Conservation (phyloP, 2,329 filamentous ascomycete species). For the Claviceps sp. region DNA sequence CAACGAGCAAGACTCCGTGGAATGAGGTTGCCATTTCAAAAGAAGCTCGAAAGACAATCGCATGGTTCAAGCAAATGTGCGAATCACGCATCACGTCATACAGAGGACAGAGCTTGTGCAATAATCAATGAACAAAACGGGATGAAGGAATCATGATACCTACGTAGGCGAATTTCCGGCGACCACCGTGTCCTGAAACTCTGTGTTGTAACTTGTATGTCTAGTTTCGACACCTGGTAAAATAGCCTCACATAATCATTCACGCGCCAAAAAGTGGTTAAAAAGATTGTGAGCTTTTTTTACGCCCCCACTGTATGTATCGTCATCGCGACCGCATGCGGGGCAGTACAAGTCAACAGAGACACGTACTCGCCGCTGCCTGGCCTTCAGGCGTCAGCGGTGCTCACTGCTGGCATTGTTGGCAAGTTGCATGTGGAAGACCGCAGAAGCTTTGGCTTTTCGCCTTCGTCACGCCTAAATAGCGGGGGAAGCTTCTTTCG, state of each 20-base stretch:
- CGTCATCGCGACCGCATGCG: not conserved
- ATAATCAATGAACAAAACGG: no score
- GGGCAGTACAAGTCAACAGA: not conserved
- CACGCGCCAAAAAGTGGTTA: no score
- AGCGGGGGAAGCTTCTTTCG: not conserved
- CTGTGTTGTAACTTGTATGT: not conserved
- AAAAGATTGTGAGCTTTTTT: no score
- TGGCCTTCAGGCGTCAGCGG: not conserved
- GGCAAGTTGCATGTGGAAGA: constrained; percentile 1
- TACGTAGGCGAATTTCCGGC: not conserved
- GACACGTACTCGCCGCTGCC: constrained; percentile 5
- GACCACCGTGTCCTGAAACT: not conserved
- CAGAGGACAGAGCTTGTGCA: no score
- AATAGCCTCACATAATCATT: no score
- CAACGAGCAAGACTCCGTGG: no score
- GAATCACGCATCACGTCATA: no score
- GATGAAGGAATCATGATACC: no score
- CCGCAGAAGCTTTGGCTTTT: constrained; percentile 7
- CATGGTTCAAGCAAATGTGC: no score
- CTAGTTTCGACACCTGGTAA: no score
- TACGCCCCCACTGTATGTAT: not conserved
- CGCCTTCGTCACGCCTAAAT: not conserved
- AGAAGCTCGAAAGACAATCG: not conserved
- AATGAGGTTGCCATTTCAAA: not conserved
- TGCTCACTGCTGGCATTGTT: not conserved